These are phyloP conservation scores for Cladosporium phlei DNA, from an alignment of 2,329 filamentous ascomycete species.

Conservation along the genomic window DNA sequence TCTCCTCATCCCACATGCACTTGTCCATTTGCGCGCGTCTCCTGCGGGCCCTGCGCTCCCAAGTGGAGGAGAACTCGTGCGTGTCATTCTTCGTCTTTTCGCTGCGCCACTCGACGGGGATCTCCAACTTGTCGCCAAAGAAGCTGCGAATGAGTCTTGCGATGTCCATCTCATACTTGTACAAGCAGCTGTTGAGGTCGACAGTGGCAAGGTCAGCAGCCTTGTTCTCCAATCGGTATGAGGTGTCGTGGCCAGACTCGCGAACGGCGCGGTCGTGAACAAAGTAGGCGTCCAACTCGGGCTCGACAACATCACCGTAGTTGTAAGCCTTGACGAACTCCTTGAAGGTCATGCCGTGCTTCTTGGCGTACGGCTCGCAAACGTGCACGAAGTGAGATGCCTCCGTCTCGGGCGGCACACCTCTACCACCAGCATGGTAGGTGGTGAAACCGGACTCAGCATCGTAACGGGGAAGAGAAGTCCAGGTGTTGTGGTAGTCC, in stretches of 20 bases:
- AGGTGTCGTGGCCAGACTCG: conserved; percentile 94
- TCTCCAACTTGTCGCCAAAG: conserved; percentile 76
- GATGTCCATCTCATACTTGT: conserved; percentile 97
- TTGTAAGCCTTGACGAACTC: conserved; percentile 91
- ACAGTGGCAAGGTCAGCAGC: conserved; percentile 88
- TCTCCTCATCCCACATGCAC: conserved; percentile 85
- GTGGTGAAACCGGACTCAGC: conserved; percentile 72
- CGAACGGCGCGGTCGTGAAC: conserved; percentile 91
- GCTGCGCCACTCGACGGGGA: conserved; percentile 77
- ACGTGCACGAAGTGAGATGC: conserved; percentile 80
- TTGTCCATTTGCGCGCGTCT: conserved; percentile 85
- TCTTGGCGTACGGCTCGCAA: conserved; percentile 74
- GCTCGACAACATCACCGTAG: conserved; percentile 67
- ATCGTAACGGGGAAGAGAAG: conserved; percentile 65
- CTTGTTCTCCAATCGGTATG: conserved; percentile 83
- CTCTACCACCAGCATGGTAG: conserved; percentile 76
- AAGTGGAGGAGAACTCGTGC: conserved; percentile 75
- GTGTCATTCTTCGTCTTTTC: conserved; percentile 60
- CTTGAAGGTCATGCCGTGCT: conserved; percentile 74
- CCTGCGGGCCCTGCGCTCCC: conserved; percentile 83
- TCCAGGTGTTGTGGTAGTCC: conserved; percentile 91
- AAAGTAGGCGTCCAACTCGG: conserved; percentile 91
- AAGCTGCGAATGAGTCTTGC: conserved; percentile 75
- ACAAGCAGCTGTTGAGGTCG: conserved; percentile 88
- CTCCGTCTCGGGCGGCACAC: conserved; percentile 89